phyloP scores from a whole-genome alignment of 2,329 filamentous ascomycete genomes.

The Diplocarpon rosae region DNA sequence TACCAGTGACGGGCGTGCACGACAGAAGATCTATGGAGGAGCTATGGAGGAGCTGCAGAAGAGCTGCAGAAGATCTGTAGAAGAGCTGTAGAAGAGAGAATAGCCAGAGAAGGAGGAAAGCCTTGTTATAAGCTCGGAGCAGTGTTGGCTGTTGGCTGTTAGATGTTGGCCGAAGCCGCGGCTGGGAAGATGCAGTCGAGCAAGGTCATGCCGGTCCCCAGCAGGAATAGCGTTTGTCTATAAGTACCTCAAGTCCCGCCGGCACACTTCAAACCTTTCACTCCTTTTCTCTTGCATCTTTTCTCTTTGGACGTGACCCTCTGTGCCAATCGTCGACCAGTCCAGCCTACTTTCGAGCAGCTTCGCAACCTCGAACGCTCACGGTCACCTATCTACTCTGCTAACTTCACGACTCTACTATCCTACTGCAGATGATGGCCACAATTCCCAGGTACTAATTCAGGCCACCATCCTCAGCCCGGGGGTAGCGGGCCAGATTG shows the following conservation, averaged over 20 bases:
- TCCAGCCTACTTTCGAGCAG: too few relatives aligned
- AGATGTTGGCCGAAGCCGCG: too few relatives aligned
- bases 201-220: too few relatives aligned
- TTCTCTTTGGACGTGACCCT: not conserved
- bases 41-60: not conserved
- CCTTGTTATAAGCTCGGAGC: too few relatives aligned
- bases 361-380: too few relatives aligned
- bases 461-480: slow-evolving; percentile 1
- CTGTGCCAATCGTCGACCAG: not conserved
- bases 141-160: too few relatives aligned
- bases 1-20: slow-evolving; percentile 9
- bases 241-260: too few relatives aligned
- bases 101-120: not conserved
- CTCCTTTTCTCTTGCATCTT: not conserved
- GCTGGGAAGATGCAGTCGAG: too few relatives aligned
- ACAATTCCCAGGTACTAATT: slow-evolving; percentile 11
- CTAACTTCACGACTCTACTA: too few relatives aligned
- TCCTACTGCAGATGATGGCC: slow-evolving; percentile 11
- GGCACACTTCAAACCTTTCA: not conserved
- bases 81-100: not conserved
- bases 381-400: too few relatives aligned
- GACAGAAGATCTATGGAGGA: not conserved
- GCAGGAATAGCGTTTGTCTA: too few relatives aligned
- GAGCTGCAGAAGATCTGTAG: slow-evolving; percentile 1
- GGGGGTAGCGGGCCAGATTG: slow-evolving; percentile 9